phyloP scores from a whole-genome alignment of 768 basidiomycete genomes.

The Tubosaeta sp. region DNA sequence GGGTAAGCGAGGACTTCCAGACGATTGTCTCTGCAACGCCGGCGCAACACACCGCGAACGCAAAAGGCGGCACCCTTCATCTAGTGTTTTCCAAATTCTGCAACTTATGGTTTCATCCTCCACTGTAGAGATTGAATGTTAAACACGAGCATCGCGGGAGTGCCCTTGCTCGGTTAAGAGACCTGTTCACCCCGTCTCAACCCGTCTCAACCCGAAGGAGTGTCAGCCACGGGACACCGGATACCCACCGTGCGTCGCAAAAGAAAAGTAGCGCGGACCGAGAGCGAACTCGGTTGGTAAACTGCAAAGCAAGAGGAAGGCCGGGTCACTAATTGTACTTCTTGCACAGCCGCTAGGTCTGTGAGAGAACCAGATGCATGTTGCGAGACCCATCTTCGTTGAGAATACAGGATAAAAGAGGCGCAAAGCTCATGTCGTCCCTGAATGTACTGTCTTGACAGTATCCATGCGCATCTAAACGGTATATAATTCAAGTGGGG shows the following conservation, averaged over 20 bases:
- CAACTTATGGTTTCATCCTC: no score
- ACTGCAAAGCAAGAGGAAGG: no score
- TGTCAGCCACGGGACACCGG: neutral
- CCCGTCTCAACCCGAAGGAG: neutral
- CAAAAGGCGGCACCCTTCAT: no score
- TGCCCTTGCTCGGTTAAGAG: neutral
- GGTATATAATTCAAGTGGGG: conserved; percentile 14
- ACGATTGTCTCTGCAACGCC: no score
- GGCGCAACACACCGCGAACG: no score
- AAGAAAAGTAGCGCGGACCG: neutral
- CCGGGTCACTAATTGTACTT: no score
- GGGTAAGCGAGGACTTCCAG: no score
- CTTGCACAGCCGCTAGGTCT: no score
- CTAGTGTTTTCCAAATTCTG: no score
- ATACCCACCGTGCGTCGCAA: neutral
- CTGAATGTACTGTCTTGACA: neutral
- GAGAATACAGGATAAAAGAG: neutral
- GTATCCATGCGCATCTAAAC: conserved; percentile 7
- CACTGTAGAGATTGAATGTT: no score
- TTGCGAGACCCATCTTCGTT: neutral
- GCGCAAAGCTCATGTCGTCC: no score
- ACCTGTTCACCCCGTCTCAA: neutral
- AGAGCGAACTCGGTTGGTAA: neutral
- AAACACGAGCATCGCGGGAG: no score
- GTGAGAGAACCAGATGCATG: neutral